Evolutionary conservation across 2,329 filamentous ascomycete species (phyloP), one percentile per base, ranked within the genome.

Genomic region (Epichloe gansuensis): DNA sequence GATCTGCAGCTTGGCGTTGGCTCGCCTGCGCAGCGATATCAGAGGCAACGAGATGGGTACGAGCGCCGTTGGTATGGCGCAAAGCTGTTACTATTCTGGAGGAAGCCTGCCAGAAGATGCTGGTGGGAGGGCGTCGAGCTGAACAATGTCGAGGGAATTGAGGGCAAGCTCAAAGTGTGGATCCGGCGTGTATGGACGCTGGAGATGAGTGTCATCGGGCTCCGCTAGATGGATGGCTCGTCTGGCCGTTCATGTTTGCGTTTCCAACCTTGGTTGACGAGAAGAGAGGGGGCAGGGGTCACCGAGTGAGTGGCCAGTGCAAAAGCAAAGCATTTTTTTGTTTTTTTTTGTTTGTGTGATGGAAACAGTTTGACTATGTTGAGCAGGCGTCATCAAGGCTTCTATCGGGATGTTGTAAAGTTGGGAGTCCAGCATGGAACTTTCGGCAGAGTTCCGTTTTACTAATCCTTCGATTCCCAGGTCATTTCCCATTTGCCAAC

Each of bases 121-220:
- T 98, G 93, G 93, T 98, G 93, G 93, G 93, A 98, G 68, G 93
- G 93, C 25, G 86, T 98, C 39, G 91, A 97, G 67, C 76, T 98
- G 45, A 82, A 93, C 17, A 78, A 88, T 58, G 87, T 98, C 12
- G 89, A 94, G 49, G 93, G 93, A 13, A 86, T 97, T 7, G 82
- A 95, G 50, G 91, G 91, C 50, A 88, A 85, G 67, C 77, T 98
- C 60, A 98, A 98, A 72, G 90, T 98, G 54, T 98, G 93, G 93
- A 97, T 98, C 67, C 80, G 93, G 64, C 81, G 93, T 62, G 93
- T 98, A 55, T 98, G 93, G 93, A 98, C 93, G 55, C 77, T 98
- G 54, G 93, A 98, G 76, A 98, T 98, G 88, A 93, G 88, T 66
- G 88, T 93, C 52, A 93, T 94, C 67, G 88, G 88, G 52, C 75